A percentile compares a stretch with the other conserved stretches of the same genome.
Conservation (phyloP, 441 rosid species). For the Jatropha multifida region DNA sequence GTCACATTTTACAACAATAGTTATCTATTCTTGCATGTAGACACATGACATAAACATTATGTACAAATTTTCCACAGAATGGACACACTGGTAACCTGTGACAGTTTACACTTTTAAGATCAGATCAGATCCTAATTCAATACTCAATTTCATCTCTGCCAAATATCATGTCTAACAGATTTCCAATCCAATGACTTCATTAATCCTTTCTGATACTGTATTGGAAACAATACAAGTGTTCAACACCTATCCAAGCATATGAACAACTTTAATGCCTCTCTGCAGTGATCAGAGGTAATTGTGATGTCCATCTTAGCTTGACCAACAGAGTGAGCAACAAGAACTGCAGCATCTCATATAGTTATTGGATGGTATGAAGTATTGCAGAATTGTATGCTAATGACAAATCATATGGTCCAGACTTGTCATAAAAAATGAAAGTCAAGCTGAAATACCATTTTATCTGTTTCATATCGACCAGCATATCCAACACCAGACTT, state of each 20-base stretch:
- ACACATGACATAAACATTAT: not conserved
- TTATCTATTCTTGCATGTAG: not conserved
- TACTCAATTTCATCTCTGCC: not conserved
- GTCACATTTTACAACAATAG: not conserved
- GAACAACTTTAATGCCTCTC: not conserved
- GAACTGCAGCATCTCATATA: constrained; percentile 6
- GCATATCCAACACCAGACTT: constrained; percentile 97
- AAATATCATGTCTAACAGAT: not conserved
- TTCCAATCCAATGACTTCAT: not conserved
- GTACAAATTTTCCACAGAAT: not conserved
- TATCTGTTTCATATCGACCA: constrained; percentile 85
- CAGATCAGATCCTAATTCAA: not conserved
- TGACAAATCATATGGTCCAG: not conserved
- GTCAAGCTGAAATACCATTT: constrained; percentile 63
- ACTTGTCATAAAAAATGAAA: constrained; percentile 4
- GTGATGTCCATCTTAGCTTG: not conserved
- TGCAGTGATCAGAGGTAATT: not conserved
- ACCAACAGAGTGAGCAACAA: not conserved
- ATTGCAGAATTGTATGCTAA: not conserved
- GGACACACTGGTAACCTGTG: not conserved
- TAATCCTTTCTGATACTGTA: not conserved
- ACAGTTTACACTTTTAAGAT: not conserved
- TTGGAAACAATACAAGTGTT: not conserved
- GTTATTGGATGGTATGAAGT: not conserved
- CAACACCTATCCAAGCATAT: not conserved